phyloP scores from a whole-genome alignment of 352 stramenopile genomes.

The Pythium sp. region DNA sequence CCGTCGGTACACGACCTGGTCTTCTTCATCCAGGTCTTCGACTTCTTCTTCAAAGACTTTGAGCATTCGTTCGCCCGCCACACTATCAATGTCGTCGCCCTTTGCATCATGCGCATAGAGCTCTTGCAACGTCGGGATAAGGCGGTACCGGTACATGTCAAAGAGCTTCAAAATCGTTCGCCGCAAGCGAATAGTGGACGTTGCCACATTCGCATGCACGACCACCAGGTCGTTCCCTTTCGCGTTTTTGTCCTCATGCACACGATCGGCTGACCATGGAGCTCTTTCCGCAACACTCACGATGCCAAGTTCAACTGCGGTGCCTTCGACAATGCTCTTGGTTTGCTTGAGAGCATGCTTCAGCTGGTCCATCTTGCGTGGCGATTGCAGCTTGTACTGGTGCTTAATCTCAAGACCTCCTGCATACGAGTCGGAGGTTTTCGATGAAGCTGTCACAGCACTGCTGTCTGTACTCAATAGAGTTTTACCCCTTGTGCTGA shows the following conservation, averaged over 20 bases:
- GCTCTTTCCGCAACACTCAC: slow-evolving; percentile 26
- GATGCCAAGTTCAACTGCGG: slow-evolving; percentile 47
- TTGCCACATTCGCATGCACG: slow-evolving; percentile 46
- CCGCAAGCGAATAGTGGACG: slow-evolving; percentile 44
- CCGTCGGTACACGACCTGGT: slow-evolving; percentile 42
- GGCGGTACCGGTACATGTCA: slow-evolving; percentile 38
- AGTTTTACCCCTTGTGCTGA: slow-evolving; percentile 23
- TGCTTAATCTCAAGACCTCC: slow-evolving; percentile 9
- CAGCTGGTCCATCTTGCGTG: slow-evolving; percentile 30
- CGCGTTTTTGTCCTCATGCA: slow-evolving; percentile 14
- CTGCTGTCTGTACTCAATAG: background rate
- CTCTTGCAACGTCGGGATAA: slow-evolving; percentile 52
- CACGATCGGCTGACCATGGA: slow-evolving; percentile 42
- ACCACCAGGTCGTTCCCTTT: slow-evolving; percentile 27
- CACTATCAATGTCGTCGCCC: slow-evolving; percentile 34
- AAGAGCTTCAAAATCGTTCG: slow-evolving; percentile 61
- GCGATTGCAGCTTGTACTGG: slow-evolving; percentile 10
- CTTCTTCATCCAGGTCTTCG: slow-evolving; percentile 57
- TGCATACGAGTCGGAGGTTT: background rate
- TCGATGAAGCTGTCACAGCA: background rate
- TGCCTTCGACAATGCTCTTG: slow-evolving; percentile 50
- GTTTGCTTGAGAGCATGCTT: slow-evolving; percentile 40
- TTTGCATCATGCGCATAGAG: slow-evolving; percentile 51
- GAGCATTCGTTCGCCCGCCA: slow-evolving; percentile 38
- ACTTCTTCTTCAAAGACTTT: slow-evolving; percentile 67